Evolutionary conservation across 352 stramenopile genomes (phyloP), one percentile per base, ranked within the genome.

Genomic region (Pythium dissotocum): DNA sequence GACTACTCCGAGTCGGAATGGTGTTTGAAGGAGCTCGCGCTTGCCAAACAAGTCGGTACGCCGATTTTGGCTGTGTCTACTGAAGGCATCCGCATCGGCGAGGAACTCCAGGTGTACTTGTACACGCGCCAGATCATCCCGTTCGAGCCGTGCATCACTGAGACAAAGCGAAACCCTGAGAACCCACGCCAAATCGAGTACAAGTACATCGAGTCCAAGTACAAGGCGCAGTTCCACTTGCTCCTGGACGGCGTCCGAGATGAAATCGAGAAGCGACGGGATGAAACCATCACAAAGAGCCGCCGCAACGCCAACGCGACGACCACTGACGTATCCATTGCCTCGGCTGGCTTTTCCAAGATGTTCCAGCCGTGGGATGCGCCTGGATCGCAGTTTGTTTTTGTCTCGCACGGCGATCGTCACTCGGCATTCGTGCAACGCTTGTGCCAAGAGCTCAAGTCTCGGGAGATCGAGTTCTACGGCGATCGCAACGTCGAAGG

Each of bases 111-210:
- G 48, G 87, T 95, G 72, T 93, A 93, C 64, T 56, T 95, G 51
- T 95, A 93, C 69, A 93, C 87, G 16, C 83, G 87, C 1, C 87
- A 95, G 65, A 70, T 93, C 9, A 88, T 93, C 38, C 85, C 87
- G 12, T 94, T 94, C 21, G 85, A 94, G 51, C 75, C 80, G 10
- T 71, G 77, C 2, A 93, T 94, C 67, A 88, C 76, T 1, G 53
- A 68, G 10, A 87, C 73, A 1, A 80, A 77, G 51, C 73, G 80
- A 5, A 88, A 89, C 60, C 69, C 70, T 0, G 67, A 71, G 18
- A 93, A 94, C 61, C 58, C 72, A 9, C 67, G 76, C 30, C 82
- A 93, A 67, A 90, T 94, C 51, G 85, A 89, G 70, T 95, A 94
- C 65, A 77, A 88, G 53, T 95, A 95, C 65, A 73, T 89, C 24